Conservation (phyloP, 2,329 filamentous ascomycete species). For the Pseudophaeomoniella oleicola region DNA sequence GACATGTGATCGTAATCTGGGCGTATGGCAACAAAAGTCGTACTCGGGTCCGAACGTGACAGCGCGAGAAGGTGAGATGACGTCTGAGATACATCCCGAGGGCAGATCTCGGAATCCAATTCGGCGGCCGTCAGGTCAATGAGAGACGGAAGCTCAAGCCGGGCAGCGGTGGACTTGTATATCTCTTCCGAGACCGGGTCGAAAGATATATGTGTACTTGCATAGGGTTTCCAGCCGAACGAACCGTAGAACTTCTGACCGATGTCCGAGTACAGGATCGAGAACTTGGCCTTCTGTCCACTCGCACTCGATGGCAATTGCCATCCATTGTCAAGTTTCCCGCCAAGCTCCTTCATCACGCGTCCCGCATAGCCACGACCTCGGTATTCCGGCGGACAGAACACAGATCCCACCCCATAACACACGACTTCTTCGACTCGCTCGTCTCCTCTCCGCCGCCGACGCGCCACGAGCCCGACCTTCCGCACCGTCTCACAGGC, state of each 20-base stretch:
- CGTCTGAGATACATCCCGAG: constrained; percentile 45
- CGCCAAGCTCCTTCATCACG: constrained; percentile 56
- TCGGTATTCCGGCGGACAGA: constrained; percentile 51
- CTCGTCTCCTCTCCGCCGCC: constrained; percentile 30
- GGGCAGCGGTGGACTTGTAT: constrained; percentile 9
- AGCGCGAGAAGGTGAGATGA: constrained; percentile 39
- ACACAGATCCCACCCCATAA: constrained; percentile 72
- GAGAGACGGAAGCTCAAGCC: constrained; percentile 13
- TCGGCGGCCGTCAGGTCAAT: constrained; percentile 19
- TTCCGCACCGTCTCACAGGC: constrained; percentile 8
- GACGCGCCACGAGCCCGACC: constrained; percentile 12
- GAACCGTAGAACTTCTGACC: constrained; percentile 68
- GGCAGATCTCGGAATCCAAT: constrained; percentile 31
- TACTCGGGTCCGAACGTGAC: constrained; percentile 23
- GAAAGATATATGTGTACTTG: constrained; percentile 58
- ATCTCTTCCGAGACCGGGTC: constrained; percentile 20
- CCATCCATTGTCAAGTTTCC: constrained; percentile 33
- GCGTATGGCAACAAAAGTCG: constrained; percentile 47
- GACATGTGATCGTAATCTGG: constrained; percentile 53
- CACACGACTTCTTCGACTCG: constrained; percentile 40
- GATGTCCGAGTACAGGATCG: constrained; percentile 74
- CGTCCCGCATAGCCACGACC: constrained; percentile 62
- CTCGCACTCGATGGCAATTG: constrained; percentile 25
- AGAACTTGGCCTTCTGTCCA: constrained; percentile 42
- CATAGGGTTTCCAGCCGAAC: constrained; percentile 62